Evolutionary conservation across 352 stramenopile species (phyloP).

Genomic region (Globisporangium paddicum): DNA sequence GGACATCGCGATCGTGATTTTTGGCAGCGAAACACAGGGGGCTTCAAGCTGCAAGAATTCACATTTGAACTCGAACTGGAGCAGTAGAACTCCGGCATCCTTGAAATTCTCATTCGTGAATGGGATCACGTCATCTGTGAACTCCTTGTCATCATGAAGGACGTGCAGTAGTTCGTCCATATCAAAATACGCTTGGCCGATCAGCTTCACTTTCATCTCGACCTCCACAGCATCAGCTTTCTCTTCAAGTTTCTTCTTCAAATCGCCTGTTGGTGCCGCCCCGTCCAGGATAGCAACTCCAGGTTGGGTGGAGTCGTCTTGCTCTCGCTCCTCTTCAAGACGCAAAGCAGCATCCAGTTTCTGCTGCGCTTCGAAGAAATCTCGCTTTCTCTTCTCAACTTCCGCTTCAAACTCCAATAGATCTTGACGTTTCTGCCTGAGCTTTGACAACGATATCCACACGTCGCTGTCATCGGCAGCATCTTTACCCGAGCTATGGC

Average conservation of each 20-base stretch:
- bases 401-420: constrained; percentile 29
- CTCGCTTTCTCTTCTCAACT: constrained; percentile 11
- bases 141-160: constrained; percentile 35
- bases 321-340: neutral
- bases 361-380: constrained; percentile 7
- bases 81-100: constrained; percentile 32
- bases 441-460: constrained; percentile 30
- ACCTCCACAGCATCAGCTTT: neutral
- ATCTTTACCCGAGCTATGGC: constrained; percentile 18
- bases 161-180: constrained; percentile 35
- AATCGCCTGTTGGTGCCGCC: neutral
- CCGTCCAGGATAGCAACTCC: too few species aligned
- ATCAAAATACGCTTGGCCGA: constrained; percentile 43
- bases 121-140: constrained; percentile 33
- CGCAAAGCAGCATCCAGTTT: constrained; percentile 9
- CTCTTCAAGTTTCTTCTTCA: neutral
- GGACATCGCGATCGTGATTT: constrained; percentile 26
- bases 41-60: constrained; percentile 24
- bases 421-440: constrained; percentile 42
- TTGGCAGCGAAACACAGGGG: constrained; percentile 2
- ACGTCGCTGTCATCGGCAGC: constrained; percentile 18
- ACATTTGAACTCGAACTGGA: constrained; percentile 52
- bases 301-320: neutral
- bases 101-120: constrained; percentile 29
- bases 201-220: constrained; percentile 20